These are phyloP conservation scores for Nicotiana undulata DNA, from an alignment of 257 asterid genomes.

Conservation along the genomic window DNA sequence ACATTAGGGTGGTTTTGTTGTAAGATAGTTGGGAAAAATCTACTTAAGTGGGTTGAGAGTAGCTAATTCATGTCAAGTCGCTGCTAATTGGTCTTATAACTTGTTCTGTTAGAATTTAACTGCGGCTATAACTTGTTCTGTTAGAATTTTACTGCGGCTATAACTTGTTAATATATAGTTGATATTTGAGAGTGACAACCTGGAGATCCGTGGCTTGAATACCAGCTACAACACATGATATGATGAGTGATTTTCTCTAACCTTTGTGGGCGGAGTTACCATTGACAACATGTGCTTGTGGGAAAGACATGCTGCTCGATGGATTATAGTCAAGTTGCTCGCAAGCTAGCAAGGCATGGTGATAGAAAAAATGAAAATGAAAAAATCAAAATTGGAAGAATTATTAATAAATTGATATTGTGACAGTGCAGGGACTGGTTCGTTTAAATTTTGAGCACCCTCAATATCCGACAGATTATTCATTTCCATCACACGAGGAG, in stretches of 20 bases:
- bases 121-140: neutral
- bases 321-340: neutral
- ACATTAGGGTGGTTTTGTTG: neutral
- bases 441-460: constrained; percentile 72
- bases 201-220: neutral
- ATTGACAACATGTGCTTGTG: neutral
- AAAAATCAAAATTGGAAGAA: neutral
- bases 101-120: neutral
- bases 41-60: neutral
- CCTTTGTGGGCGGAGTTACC: neutral
- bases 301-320: neutral
- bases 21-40: neutral
- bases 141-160: neutral
- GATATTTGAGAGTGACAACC: neutral
- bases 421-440: constrained; percentile 68
- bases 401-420: constrained; percentile 17
- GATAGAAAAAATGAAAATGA: neutral
- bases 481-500: constrained; percentile 82
- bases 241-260: neutral
- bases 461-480: constrained; percentile 62
- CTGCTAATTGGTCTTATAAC: neutral
- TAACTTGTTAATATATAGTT: neutral
- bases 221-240: neutral
- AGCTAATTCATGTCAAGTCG: neutral
- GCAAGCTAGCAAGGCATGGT: neutral